Evolutionary conservation across 2,329 filamentous ascomycete genomes (phyloP).

Genomic region (Bretziella fagacearum): DNA sequence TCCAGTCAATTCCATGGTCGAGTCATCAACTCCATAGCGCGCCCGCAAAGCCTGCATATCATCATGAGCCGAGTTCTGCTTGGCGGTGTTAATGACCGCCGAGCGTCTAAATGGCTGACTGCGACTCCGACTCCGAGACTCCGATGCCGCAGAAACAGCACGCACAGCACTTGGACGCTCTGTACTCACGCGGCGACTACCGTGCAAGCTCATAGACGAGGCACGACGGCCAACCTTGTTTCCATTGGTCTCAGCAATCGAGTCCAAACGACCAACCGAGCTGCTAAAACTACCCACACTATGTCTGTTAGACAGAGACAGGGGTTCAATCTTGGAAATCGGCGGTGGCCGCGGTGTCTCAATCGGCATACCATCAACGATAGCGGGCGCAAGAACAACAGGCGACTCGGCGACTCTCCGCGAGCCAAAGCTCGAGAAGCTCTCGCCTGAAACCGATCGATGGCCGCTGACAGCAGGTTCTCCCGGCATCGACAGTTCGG

Average conservation of each 20-base stretch:
- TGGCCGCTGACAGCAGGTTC: not conserved
- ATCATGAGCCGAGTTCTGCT: conserved; percentile 36
- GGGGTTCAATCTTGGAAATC: conserved; percentile 7
- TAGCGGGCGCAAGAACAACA: conserved; percentile 1
- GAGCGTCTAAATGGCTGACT: conserved; percentile 23
- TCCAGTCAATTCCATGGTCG: conserved; percentile 35
- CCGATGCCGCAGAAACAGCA: conserved; percentile 2
- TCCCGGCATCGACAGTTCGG: conserved; percentile 4
- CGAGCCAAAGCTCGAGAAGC: not conserved
- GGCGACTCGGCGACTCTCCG: conserved; percentile 5
- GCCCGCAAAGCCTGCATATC: conserved; percentile 37
- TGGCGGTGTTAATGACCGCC: conserved; percentile 33
- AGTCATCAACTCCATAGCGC: conserved; percentile 39
- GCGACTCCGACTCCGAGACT: conserved; percentile 4
- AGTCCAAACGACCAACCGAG: conserved; percentile 7
- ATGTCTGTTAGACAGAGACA: conserved; percentile 6
- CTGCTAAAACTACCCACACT: conserved; percentile 7
- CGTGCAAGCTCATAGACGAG: conserved; percentile 8
- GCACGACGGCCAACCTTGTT: conserved; percentile 9
- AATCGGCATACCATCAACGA: conserved; percentile 11
- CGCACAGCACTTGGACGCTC: not conserved
- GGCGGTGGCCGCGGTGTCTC: conserved; percentile 10
- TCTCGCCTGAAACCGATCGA: conserved; percentile 2
- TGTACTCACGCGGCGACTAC: not conserved
- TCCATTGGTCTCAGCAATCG: conserved; percentile 7